Conservation (phyloP, 2,329 filamentous ascomycete species). For the Fusarium domesticum region DNA sequence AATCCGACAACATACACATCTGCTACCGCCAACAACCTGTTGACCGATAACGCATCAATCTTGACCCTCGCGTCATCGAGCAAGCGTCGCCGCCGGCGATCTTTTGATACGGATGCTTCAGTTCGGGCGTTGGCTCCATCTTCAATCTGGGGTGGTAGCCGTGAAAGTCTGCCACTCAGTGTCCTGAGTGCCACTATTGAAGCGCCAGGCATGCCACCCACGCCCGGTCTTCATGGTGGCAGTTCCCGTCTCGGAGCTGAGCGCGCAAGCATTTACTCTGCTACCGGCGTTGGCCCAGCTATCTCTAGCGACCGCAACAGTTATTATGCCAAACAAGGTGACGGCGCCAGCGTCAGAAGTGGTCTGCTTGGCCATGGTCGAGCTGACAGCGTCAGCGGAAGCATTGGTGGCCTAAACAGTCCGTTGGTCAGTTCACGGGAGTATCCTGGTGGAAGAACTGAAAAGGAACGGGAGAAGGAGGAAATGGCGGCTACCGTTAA, state of each 20-base stretch:
- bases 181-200: conserved; percentile 72
- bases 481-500: conserved; percentile 15
- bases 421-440: conserved; percentile 60
- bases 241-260: conserved; percentile 50
- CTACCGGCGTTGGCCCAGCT: conserved; percentile 64
- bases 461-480: conserved; percentile 33
- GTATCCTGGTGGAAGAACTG: conserved; percentile 36
- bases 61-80: conserved; percentile 80
- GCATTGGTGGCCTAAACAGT: conserved; percentile 61
- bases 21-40: conserved; percentile 77
- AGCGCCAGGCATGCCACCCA: conserved; percentile 40
- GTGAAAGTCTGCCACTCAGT: conserved; percentile 75
- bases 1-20: conserved; percentile 70
- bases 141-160: conserved; percentile 76
- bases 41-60: conserved; percentile 84
- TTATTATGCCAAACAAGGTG: conserved; percentile 67
- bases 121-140: conserved; percentile 81
- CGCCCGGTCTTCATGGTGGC: conserved; percentile 54
- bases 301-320: conserved; percentile 76
- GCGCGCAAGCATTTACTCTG: conserved; percentile 78
- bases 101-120: conserved; percentile 81
- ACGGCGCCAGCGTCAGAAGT: conserved; percentile 76
- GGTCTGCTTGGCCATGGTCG: conserved; percentile 72
- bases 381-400: conserved; percentile 78
- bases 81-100: conserved; percentile 72